Evolutionary conservation across 257 asterid genomes (phyloP), one percentile per base, ranked within the genome.

Genomic region (Penstemon newberryi): DNA sequence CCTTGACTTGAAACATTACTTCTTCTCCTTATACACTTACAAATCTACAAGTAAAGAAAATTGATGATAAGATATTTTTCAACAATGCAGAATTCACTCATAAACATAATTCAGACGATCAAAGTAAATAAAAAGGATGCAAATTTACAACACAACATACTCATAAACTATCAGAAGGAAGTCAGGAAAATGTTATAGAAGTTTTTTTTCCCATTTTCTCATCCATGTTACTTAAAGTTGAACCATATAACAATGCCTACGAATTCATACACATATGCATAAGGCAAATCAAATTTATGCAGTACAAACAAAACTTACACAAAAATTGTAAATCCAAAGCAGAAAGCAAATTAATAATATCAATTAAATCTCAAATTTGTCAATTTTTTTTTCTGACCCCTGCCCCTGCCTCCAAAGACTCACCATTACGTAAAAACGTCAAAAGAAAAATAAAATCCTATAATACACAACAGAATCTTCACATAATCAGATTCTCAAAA

Each of bases 1-100:
- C 66, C 71, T 80, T 75, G 56, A 73, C 71, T 60, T 61, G 77
- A 73, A 72, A 43, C 87, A 77, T 80, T 74, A 54, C 78, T 76
- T 75, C 77, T 70, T 53, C 11, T 56, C 66, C 67, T 9, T 43
- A 11, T 54, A 71, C 57, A 15, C 73, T 64, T 10, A 65, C 53
- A 45, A 63, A 60, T 66, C 79, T 67, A 59, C 51, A 37, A 60
- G 7, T 43, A 67, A 56, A 70, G 42, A 2, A 63, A 56, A 60
- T 3, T 25, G 45, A 18, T 15, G 76, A 49, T 13, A 43, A 45
- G 18, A 66, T 7, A 71, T 45, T 25, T 15, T 10, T 33, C 57
- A 64, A 45, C 33, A 8, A 58, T 19, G 38, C 57, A 50, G 8
- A 7, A 45, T 11, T 52, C 61, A 13, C 49, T 15, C 56, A 66